Base-by-base conservation (phyloP, 2,329 filamentous ascomycete genomes). In the Xylaria sp. region DNA sequence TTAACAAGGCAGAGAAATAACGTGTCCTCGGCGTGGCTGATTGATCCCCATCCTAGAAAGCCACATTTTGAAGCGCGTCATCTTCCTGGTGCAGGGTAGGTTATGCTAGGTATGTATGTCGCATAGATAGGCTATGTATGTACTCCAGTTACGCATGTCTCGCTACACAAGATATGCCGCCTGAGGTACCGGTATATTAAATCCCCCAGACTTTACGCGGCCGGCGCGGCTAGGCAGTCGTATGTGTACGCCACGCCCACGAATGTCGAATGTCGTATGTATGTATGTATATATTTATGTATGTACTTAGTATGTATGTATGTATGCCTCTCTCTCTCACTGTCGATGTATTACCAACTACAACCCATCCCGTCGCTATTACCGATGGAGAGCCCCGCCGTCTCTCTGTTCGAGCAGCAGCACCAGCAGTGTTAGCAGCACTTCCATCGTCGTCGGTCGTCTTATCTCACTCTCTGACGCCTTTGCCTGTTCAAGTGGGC, bases 191-290 rank as follows among this genome's bases (percentile, higher is more conserved):
- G 44, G 44, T 51, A 58, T 58, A 58, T 58, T 53, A 48, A 48
- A 48, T 47, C 59, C 50, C 54, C 54, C 57, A 57, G 54, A 51
- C 65, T 63, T 68, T 68, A 54, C 61, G 68, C 68, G 68, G 68
- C 44, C 68, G 58, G 40, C 68, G 68, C 68, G 68, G 68, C 68
- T 70, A 68, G 23, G 58, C 54, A 60, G n/a, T 47, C 44, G 9
- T 25, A n/a, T 59, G 48, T 47, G 35, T 42, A 21, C 50, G 40
- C 37, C 55, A 35, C 51, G 51, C 53, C 51, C 60, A 44, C 16
- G 40, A 44, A 44, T 44, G 40, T 44, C 40, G 35, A 59, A 53
- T 51, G 48, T 60, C 59, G 40, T 47, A 57, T 44, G 40, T 44
- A 40, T 40, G 35, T 40, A 40, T 40, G 35, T 10, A 3, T 40